Base-by-base conservation (phyloP, 345 rosid species). In the Mercurialis annua region DNA sequence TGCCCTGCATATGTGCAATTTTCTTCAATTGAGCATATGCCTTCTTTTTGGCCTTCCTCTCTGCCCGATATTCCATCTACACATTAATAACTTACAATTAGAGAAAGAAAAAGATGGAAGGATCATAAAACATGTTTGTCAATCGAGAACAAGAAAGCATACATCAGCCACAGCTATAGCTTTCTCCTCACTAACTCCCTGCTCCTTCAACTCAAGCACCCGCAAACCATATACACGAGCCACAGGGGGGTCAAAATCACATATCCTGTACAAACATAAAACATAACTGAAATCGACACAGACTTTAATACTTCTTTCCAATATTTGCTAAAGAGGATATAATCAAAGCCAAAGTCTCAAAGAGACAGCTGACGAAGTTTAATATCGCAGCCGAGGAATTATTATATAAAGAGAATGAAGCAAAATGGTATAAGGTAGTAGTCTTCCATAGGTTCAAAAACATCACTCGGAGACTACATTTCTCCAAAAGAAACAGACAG, bases 101-200 rank as follows among this genome's bases (percentile, higher is more conserved):
- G 9, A 20, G 17, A 12, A 50, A 30, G 52, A 29, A 27, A 31
- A 27, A 31, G 10, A 33, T 14, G 7, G 60, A 21, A 43, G 43
- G 12, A 48, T 10, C 11, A 59, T 34, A 27, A 46, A 40, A 6
- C 1, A 2, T 66, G 21, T 6, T n/a, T n/a, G 10, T 52, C 30
- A 59, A 23, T 47, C 29, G 59, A 48, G 65, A 62, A 53, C 36
- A 21, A 67, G 51, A 49, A 64, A 62, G 74, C 83, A 23, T 77
- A 91, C 99, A 78, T 91, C 86, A 46, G 97, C 96, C 2, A 86
- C 71, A 2, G 87, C 75, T 82, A 89, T 83, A 34, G 97, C 99
- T 65, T 87, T 84, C 68, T 81, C 86, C 76, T 86, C 92, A 3
- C 64, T 43, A 67, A 91, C 86, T 70, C 99, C 99, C 10, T 84